These are phyloP conservation scores for Dictyostelium discoideum DNA, from an alignment of 78 protist genomes.

Conservation along the genomic window dicty_2.7 NC_007088.5:7359001-7359500, in stretches of 20 bases:
- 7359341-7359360: neutral
- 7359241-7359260: slow-evolving; percentile 73
- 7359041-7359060: slow-evolving; percentile 43
- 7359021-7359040: slow-evolving; percentile 91
- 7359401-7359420: slow-evolving; percentile 90
- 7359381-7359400: neutral
- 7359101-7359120: slow-evolving; percentile 91
- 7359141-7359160: slow-evolving; percentile 33
- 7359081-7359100: slow-evolving; percentile 93
- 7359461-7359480: neutral
- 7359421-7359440: slow-evolving; percentile 59
- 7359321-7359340: neutral
- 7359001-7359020: slow-evolving; percentile 80
- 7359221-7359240: slow-evolving; percentile 74
- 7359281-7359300: slow-evolving; percentile 96
- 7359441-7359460: slow-evolving; percentile 12
- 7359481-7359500: neutral
- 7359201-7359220: slow-evolving; percentile 87
- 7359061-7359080: slow-evolving; percentile 28
- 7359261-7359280: slow-evolving; percentile 95
- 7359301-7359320: slow-evolving; percentile 83
- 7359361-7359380: slow-evolving; percentile 5
- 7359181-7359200: slow-evolving; percentile 13
- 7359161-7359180: slow-evolving; percentile 65
- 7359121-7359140: slow-evolving; percentile 77